Base-by-base conservation (phyloP, 345 rosid species). In the Boechera retrofracta region DNA sequence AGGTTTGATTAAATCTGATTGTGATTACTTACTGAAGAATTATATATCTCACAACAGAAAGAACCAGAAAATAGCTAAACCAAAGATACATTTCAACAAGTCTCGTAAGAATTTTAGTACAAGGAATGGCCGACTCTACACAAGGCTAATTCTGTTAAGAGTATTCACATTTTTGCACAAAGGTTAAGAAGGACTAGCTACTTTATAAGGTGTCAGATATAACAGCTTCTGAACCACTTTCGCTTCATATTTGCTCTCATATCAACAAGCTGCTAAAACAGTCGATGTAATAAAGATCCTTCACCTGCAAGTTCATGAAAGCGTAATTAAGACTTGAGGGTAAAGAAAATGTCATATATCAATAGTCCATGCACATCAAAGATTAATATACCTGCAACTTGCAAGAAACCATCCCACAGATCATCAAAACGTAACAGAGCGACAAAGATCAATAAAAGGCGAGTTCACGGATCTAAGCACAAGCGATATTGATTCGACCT, bases 271-370 rank as follows among this genome's bases (percentile, higher is more conserved):
- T 32, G 9, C 62, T 32, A 1, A 33, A 58, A 33, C 42, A 8
- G 7, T 57, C 32, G 33, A 55, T 13, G 36, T 55, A 29, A 55
- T 28, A 29, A 55, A 13, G 60, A 2, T 29, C 36, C 16, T 55
- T 55, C 36, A 55, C 60, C 60, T 55, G 60, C 36, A 55, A 29
- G 18, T 29, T 6, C 4, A 55, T 29, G 60, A 55, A 29, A 56
- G 5, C 8, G 5, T 12, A 13, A 55, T 0, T 55, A 29, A 55
- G 60, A 55, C 18, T 56, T 29, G 60, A 29, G 36, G 36, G 18
- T 55, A 3, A 6, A 56, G 36, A 56, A 53, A 53, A 26, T 2
- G 1, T 52, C 58, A 51, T 51, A 48, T 2, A 16, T 12, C 15
- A 42, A 42, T 3, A 45, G 49, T 45, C 18, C 7, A 45, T 45